These are phyloP conservation scores for Colletotrichum cordylinicola DNA, from an alignment of 2,329 filamentous ascomycete species.

Conservation along the genomic window DNA sequence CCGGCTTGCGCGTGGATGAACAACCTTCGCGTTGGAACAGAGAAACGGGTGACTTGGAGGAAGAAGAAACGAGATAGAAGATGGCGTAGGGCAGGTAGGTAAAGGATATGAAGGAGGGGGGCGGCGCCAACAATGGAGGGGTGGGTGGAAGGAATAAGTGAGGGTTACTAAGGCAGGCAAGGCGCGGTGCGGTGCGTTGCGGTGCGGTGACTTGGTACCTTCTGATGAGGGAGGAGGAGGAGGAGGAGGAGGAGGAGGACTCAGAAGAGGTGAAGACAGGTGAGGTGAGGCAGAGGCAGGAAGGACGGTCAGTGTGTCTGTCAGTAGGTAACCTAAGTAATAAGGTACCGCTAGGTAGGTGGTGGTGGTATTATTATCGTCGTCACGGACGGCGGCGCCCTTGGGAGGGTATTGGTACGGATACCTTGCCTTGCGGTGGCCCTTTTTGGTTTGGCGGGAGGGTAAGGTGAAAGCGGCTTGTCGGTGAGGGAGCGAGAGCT, in stretches of 20 bases:
- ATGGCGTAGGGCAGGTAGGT: neutral
- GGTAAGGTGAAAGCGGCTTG: neutral
- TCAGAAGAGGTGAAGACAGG: neutral
- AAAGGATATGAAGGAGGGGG: constrained; percentile 4
- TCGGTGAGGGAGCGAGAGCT: neutral
- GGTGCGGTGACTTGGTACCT: neutral
- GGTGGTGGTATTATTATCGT: neutral
- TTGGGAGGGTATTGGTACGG: neutral
- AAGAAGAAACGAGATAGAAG: constrained; percentile 1
- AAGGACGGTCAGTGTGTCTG: neutral
- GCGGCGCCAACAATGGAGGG: constrained; percentile 5
- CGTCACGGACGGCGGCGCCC: neutral
- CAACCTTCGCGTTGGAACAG: neutral
- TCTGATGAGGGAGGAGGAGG: neutral
- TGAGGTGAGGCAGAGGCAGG: neutral
- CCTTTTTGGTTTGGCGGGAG: neutral
- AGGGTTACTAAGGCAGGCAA: neutral
- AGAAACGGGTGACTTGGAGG: neutral
- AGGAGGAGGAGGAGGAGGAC: neutral
- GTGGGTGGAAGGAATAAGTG: neutral
- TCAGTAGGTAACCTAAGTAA: neutral
- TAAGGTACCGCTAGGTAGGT: neutral
- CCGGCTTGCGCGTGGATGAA: constrained; percentile 2
- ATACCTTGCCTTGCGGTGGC: neutral
- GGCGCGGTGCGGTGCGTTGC: neutral